A percentile compares a stretch with the other conserved stretches of the same genome.
Conservation (phyloP, 2,329 filamentous ascomycete species). For the Biscogniauxia marginata region DNA sequence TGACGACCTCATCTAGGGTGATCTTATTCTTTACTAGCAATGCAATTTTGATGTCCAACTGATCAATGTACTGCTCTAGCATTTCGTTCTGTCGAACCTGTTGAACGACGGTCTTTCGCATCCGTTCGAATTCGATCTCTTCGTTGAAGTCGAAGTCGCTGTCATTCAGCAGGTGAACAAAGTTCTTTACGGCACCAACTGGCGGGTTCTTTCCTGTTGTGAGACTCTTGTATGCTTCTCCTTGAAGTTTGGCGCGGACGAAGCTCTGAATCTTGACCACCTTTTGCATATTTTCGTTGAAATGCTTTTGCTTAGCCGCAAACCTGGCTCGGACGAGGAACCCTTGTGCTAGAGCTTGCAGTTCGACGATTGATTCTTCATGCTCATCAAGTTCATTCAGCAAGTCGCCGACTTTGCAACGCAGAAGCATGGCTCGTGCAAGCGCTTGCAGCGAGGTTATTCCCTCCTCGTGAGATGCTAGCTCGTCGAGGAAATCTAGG, state of each 20-base stretch:
- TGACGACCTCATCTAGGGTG: conserved; percentile 94
- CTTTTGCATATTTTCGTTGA: conserved; percentile 96
- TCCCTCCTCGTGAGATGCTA: conserved; percentile 66
- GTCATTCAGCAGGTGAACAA: conserved; percentile 95
- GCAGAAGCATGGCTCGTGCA: conserved; percentile 74
- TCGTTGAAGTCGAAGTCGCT: conserved; percentile 99
- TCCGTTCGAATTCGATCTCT: conserved; percentile 92
- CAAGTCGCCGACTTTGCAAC: conserved; percentile 69
- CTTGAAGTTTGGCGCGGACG: conserved; percentile 89
- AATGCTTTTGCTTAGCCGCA: conserved; percentile 82
- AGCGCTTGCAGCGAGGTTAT: conserved; percentile 72
- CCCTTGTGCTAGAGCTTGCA: conserved; percentile 74
- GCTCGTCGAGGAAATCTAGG: conserved; percentile 62
- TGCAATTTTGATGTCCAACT: conserved; percentile 98
- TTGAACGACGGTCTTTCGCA: conserved; percentile 94
- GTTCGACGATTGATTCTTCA: conserved; percentile 70
- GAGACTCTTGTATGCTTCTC: conserved; percentile 95
- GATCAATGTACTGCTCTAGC: conserved; percentile 96
- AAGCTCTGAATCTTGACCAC: conserved; percentile 99
- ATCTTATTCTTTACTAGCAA: conserved; percentile 99
- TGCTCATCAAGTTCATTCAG: conserved; percentile 78
- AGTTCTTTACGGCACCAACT: conserved; percentile 95
- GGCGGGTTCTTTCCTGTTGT: conserved; percentile 96
- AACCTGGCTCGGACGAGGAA: conserved; percentile 73
- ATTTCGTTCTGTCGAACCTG: conserved; percentile 97